Conservation (phyloP, 148 eudicot genomes). For the Rhododendron vialii region DNA sequence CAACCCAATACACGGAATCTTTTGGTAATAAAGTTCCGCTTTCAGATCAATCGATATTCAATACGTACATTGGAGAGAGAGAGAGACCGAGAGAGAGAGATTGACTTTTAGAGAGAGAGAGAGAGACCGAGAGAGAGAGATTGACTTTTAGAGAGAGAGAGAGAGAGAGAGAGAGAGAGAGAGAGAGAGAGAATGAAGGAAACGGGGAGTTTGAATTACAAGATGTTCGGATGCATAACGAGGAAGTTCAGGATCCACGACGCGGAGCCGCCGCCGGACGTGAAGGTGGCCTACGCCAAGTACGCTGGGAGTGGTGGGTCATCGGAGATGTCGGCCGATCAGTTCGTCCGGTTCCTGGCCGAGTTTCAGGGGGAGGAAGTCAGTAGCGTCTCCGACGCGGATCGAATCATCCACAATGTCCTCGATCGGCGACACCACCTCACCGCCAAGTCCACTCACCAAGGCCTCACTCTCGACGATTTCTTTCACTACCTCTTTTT, state of each 20-base stretch:
- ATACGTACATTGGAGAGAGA: too few species aligned
- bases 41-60: background rate
- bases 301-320: slow-evolving; percentile 24
- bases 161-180: background rate
- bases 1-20: background rate
- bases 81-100: background rate
- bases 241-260: slow-evolving; percentile 74
- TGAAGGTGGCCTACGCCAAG: slow-evolving; percentile 45
- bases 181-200: background rate
- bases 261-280: slow-evolving; percentile 66
- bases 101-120: background rate
- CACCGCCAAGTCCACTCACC: slow-evolving; percentile 19
- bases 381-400: slow-evolving; percentile 29
- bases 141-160: background rate
- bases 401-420: slow-evolving; percentile 34
- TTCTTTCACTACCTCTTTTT: slow-evolving; percentile 61
- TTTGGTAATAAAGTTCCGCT: background rate
- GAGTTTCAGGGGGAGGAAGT: slow-evolving; percentile 55
- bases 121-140: background rate
- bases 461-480: slow-evolving; percentile 52
- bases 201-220: slow-evolving; percentile 38
- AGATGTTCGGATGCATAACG: slow-evolving; percentile 67
- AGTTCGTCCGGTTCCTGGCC: slow-evolving; percentile 49
- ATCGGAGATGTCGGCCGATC: slow-evolving; percentile 38
- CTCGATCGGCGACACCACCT: slow-evolving; percentile 30